Evolutionary conservation across 2,329 filamentous ascomycete genomes (phyloP), one percentile per base, ranked within the genome.

Genomic region (Raffaelea albimanens): DNA sequence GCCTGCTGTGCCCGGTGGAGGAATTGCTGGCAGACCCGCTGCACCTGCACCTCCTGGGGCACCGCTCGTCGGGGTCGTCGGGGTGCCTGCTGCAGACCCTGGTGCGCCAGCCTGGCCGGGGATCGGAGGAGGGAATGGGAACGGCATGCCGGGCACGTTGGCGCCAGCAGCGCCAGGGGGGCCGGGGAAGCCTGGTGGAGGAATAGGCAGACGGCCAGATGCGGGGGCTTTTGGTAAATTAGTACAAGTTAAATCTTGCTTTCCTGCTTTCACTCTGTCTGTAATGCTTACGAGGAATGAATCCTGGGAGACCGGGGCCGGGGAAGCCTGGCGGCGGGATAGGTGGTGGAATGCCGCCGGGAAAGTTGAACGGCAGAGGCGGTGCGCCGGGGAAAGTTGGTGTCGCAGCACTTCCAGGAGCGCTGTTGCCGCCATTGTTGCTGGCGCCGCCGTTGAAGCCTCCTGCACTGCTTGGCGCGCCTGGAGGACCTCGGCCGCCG

Each of bases 401-500:
- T 13, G 19, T 21, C 20, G 5, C 20, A 21, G 8, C 40, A 19
- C 13, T 38, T 8, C 39, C 39, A 5, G 39, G 39, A 9, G 29
- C 7, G 19, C 25, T 18, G 23, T 19, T 10, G 14, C 9, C 5
- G n/a, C n/a, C n/a, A n/a, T n/a, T n/a, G n/a, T n/a, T n/a, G n/a
- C n/a, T n/a, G n/a, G n/a, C n/a, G 22, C 25, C 38, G 19, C 16
- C 22, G 2, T 22, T 16, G 10, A n/a, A 22, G 50, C 55, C 68
- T 43, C 57, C 57, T 31, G 58, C 63, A 45, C 71, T 70, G 52
- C 71, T 66, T 48, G 73, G 75, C 57, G 82, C 83, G 22, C 78
- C 78, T 40, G 79, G 80, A 48, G 78, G 79, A 20, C 34, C 43
- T 29, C 39, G 5, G 5, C 25, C 25, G 7, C 25, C 25, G 7